Evolutionary conservation across 805 yeast species (phyloP).

Genomic region (Candida ortonii): DNA sequence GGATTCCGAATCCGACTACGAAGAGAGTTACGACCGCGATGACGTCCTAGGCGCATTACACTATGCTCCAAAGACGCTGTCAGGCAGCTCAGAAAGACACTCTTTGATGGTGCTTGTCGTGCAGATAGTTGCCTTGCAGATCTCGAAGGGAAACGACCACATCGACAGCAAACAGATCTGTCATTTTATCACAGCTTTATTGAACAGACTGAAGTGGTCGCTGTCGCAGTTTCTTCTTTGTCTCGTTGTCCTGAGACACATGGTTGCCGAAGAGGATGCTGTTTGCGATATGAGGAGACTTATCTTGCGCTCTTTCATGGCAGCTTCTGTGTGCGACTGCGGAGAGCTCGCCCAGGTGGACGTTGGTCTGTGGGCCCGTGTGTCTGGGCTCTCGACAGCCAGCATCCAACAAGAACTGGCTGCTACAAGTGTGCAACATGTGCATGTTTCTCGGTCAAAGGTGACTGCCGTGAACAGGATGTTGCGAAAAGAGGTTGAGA

Average conservation of each 20-base stretch:
- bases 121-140: conserved; percentile 1
- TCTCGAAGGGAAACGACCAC: not conserved
- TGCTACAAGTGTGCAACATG: not conserved
- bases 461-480: conserved; percentile 12
- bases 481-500: conserved; percentile 17
- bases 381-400: conserved; percentile 17
- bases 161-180: conserved; percentile 1
- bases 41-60: not conserved
- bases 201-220: conserved; percentile 3
- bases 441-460: conserved; percentile 1
- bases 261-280: conserved; percentile 1
- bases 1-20: conserved; percentile 1
- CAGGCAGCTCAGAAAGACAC: conserved; percentile 1
- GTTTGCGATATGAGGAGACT: conserved; percentile 4
- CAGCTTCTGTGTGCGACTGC: not conserved
- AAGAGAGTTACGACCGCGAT: not conserved
- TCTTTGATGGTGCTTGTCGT: conserved; percentile 5
- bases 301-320: conserved; percentile 7
- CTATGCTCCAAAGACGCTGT: not conserved
- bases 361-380: conserved; percentile 14
- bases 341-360: conserved; percentile 1
- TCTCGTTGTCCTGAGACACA: conserved; percentile 7
- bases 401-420: conserved; percentile 6
- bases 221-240: conserved; percentile 6
- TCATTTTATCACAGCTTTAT: conserved; percentile 4